Evolutionary conservation across 352 stramenopile genomes (phyloP), one percentile per base, ranked within the genome.

Genomic region (Lagenidium sp.): DNA sequence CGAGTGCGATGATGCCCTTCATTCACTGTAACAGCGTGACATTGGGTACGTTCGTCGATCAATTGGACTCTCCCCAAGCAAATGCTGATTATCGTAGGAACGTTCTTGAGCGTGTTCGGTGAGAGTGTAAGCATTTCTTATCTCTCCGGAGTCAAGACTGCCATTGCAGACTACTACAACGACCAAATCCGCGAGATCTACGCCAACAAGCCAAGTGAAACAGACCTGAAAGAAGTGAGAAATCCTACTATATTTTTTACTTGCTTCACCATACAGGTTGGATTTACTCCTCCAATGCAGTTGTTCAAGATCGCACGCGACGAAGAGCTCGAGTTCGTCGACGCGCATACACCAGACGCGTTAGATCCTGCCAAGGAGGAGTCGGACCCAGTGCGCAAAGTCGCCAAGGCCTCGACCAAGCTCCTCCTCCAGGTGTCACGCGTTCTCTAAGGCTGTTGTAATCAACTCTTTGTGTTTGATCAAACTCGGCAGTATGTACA

Each of bases 161-260:
- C 75, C 3, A 76, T 90, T 35, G 78, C 70, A 25, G 80, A 93
- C 44, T 89, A 88, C 59, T 93, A 90, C 60, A 93, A 93, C 57
- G 80, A 93, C 54, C 80, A 93, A 47, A 90, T 93, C 38, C 77
- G 80, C 15, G 80, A 93, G 44, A 75, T 93, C n/a, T 85, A 91
- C 50, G 74, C 71, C 20, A 53, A 52, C 4, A 75, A 81, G 25
- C 68, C 60, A 0, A 52, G 85, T 1, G 57, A 82, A 52, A 50
- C 47, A 4, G 57, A 68, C 45, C 58, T 90, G 4, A 92, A 92
- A 55, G 80, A 92, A 53, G 74, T 82, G 19, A 2, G 54, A 6
- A 16, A 7, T 13, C 4, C 7, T 24, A 12, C 15, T 19, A n/a
- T 25, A 7, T 13, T 12, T 35, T 6, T 26, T 44, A 26, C 15